Evolutionary conservation across 148 eudicot species (phyloP), one percentile per base, ranked within the genome.

Genomic region (Arbutus unedo): DNA sequence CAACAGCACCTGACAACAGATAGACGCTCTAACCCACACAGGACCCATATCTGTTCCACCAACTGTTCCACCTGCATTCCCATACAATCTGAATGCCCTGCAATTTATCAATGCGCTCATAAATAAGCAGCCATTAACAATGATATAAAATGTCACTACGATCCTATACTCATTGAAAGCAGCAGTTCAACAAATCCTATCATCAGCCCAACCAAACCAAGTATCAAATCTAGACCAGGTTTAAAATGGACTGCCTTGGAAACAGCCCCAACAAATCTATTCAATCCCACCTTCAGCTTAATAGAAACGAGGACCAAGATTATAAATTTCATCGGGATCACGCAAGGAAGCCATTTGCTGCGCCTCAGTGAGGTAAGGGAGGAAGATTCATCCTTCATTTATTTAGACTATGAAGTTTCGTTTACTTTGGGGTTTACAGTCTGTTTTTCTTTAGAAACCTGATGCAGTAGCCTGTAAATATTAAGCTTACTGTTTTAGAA

Each of bases 11-110:
- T 16, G 11, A 48, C 59, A 50, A 31, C 41, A 60, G 50, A 41
- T 16, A 31, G 60, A 67, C 16, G 47, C 62, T 70, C 47, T 49
- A 50, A 14, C 73, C 75, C 53, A 44, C 31, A 44, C 21, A 67
- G 47, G 25, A 56, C 59, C 51, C 70, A 56, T 73, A 64, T 21
- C 16, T 66, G 47, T 66, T 80, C 75, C 60, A 67, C 82, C 60
- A 51, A 51, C 48, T 64, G 50, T 23, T 66, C 60, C 60, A 62
- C 47, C 49, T 48, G 54, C 74, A 23, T 67, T 49, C 60, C 45
- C 70, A 25, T 3, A 4, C 60, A 18, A 31, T 67, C 60, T 31
- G 74, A 80, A 48, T 25, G 31, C 48, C 54, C 81, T 62, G 81
- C 81, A 79, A 62, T 62, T 62, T 47, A 13, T 11, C 73, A 79